Evolutionary conservation across 495 filamentous ascomycete species (phyloP).

Genomic region (Filosporella fistucella): DNA sequence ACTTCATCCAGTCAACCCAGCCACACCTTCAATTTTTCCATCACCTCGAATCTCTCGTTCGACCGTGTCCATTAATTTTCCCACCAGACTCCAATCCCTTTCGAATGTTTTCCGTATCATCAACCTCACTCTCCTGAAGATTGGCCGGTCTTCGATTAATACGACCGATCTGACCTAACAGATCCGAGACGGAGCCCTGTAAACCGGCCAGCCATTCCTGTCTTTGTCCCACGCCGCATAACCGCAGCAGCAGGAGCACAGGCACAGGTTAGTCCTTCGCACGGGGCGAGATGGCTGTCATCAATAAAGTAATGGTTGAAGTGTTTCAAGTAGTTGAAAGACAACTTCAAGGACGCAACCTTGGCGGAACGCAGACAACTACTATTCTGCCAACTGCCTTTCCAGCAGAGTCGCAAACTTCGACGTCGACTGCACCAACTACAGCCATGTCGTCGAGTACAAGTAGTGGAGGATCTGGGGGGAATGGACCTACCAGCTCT

Average conservation of each 20-base stretch:
- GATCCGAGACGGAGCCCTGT: background rate
- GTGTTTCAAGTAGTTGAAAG: slow-evolving; percentile 16
- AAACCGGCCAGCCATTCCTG: slow-evolving; percentile 4
- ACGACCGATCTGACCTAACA: slow-evolving; percentile 1
- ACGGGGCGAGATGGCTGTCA: slow-evolving; percentile 15
- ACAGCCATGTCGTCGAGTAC: slow-evolving; percentile 3
- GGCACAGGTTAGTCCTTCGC: too few relatives aligned
- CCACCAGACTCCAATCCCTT: too few relatives aligned
- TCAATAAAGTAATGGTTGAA: slow-evolving; percentile 19
- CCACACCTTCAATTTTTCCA: too few relatives aligned
- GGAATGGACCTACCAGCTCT: slow-evolving; percentile 66
- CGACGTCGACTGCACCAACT: background rate
- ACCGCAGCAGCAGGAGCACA: too few relatives aligned
- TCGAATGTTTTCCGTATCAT: too few relatives aligned
- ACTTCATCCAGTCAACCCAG: too few relatives aligned
- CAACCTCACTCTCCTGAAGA: background rate
- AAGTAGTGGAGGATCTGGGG: slow-evolving; percentile 16
- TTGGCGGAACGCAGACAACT: slow-evolving; percentile 8
- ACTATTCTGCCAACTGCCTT: background rate
- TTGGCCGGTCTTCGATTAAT: too few relatives aligned
- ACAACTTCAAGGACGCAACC: slow-evolving; percentile 7
- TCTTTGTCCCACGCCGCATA: slow-evolving; percentile 5
- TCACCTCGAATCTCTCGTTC: too few relatives aligned
- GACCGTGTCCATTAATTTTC: too few relatives aligned
- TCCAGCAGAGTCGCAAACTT: too few relatives aligned